phyloP scores from a whole-genome alignment of 495 filamentous ascomycete species.

The Penicillium flavigenum region DNA sequence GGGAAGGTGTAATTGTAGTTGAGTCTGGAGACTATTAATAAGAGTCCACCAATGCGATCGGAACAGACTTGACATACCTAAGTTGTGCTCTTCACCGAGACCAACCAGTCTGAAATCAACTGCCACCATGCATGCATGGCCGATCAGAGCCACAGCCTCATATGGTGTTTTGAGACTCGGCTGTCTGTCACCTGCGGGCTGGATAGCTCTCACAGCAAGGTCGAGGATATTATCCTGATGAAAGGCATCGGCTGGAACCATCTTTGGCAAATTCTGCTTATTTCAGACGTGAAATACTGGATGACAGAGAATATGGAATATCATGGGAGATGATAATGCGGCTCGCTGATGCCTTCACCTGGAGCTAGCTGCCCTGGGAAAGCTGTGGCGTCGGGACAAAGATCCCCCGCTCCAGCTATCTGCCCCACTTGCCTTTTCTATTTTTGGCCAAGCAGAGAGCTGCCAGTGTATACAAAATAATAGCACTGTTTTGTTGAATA shows the following conservation, averaged over 20 bases:
- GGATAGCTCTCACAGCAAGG: conserved; percentile 36
- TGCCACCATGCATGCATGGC: conserved; percentile 78
- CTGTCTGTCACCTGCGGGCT: conserved; percentile 25
- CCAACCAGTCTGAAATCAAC: conserved; percentile 82
- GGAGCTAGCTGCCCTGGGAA: background rate
- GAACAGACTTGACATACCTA: conserved; percentile 45
- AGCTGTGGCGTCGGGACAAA: conserved; percentile 9
- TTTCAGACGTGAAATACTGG: background rate
- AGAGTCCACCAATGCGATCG: conserved; percentile 9
- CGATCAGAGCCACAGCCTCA: conserved; percentile 82
- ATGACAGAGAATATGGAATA: background rate
- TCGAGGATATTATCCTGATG: conserved; percentile 34
- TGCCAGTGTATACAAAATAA: background rate
- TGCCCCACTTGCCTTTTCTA: conserved; percentile 6
- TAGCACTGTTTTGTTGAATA: background rate
- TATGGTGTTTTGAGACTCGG: conserved; percentile 68
- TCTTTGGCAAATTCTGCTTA: conserved; percentile 10
- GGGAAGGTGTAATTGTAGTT: conserved; percentile 51
- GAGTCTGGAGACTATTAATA: conserved; percentile 39
- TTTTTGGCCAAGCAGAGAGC: conserved; percentile 1
- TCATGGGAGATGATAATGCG: background rate
- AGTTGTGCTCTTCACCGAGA: conserved; percentile 73
- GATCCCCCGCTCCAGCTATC: background rate
- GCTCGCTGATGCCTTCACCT: conserved; percentile 1
- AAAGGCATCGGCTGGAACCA: conserved; percentile 30